Percentiles rank a stretch among this genome's conserved stretches.
These are phyloP conservation scores for Urtica urens DNA, from an alignment of 306 rosid genomes.

Conservation along the genomic window DNA sequence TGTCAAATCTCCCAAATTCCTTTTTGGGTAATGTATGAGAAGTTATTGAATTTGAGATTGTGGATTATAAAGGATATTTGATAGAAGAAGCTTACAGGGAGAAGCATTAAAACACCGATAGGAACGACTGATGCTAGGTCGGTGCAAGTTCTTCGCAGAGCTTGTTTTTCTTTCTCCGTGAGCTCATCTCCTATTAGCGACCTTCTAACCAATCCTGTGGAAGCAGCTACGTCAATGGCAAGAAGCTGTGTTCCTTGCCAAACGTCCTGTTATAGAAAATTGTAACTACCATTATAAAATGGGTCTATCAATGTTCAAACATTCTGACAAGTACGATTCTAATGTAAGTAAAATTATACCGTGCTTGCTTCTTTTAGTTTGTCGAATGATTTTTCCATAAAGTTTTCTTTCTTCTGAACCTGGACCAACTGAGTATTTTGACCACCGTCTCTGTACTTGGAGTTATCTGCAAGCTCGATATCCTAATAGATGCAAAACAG, in stretches of 20 bases:
- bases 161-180: slow-evolving; percentile 78
- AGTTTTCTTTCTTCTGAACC: slow-evolving; percentile 52
- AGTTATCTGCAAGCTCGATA: slow-evolving; percentile 32
- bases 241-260: slow-evolving; percentile 98
- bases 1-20: no score
- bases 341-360: slow-evolving; percentile 28
- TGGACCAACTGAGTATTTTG: slow-evolving; percentile 36
- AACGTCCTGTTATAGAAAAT: slow-evolving; percentile 54
- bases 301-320: not conserved
- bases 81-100: slow-evolving; percentile 54
- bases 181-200: slow-evolving; percentile 71
- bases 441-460: slow-evolving; percentile 22
- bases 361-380: slow-evolving; percentile 75
- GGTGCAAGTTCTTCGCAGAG: slow-evolving; percentile 69
- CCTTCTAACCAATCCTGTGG: slow-evolving; percentile 68
- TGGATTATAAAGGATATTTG: no score
- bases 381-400: slow-evolving; percentile 57
- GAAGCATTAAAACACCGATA: slow-evolving; percentile 87
- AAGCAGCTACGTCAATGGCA: slow-evolving; percentile 75
- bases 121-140: slow-evolving; percentile 97
- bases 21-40: no score
- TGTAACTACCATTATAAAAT: no score
- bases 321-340: slow-evolving; percentile 6
- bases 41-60: no score
- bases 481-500: slow-evolving; percentile 34